A percentile compares a stretch with the other conserved stretches of the same genome.
Evolutionary conservation across 164 flowering plant genomes (phyloP).

Genomic region (Protea cynaroides): DNA sequence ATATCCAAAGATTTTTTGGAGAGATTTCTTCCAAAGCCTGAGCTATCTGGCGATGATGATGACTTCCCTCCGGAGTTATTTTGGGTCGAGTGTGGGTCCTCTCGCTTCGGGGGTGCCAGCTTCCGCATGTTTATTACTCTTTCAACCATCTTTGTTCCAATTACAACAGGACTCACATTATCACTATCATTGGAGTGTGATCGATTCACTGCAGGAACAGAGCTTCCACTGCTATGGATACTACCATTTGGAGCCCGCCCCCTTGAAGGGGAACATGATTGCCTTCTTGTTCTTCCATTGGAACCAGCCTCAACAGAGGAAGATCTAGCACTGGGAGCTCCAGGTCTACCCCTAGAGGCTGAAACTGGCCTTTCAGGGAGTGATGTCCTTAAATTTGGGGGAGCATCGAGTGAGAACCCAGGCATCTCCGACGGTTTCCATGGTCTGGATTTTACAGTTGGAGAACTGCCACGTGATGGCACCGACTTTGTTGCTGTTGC

Average conservation of each 20-base stretch:
- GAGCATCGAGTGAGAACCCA: conserved; percentile 73
- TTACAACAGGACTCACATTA: conserved; percentile 63
- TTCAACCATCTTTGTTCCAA: conserved; percentile 90
- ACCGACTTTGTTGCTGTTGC: conserved; percentile 35
- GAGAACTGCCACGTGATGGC: conserved; percentile 57
- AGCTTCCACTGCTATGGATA: conserved; percentile 38
- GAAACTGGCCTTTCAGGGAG: conserved; percentile 77
- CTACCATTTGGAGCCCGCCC: conserved; percentile 50
- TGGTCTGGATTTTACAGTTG: conserved; percentile 66
- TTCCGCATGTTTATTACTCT: conserved; percentile 90
- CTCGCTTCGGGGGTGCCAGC: conserved; percentile 76
- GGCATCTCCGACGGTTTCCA: conserved; percentile 86
- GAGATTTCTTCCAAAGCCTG: conserved; percentile 82
- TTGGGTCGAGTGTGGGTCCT: conserved; percentile 40
- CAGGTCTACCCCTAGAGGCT: conserved; percentile 77
- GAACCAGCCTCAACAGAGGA: conserved; percentile 44
- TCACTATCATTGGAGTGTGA: conserved; percentile 46
- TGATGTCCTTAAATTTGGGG: conserved; percentile 77
- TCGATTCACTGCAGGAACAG: conserved; percentile 39
- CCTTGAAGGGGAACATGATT: conserved; percentile 79
- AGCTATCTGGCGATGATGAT: conserved; percentile 63
- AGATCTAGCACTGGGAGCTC: conserved; percentile 49
- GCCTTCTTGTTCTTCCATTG: conserved; percentile 56
- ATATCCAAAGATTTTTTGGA: conserved; percentile 88
- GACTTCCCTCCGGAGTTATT: conserved; percentile 51